These are phyloP conservation scores for Backusella parvicylindrica DNA, from an alignment of 192 early-diverging fungal species.

Conservation along the genomic window DNA sequence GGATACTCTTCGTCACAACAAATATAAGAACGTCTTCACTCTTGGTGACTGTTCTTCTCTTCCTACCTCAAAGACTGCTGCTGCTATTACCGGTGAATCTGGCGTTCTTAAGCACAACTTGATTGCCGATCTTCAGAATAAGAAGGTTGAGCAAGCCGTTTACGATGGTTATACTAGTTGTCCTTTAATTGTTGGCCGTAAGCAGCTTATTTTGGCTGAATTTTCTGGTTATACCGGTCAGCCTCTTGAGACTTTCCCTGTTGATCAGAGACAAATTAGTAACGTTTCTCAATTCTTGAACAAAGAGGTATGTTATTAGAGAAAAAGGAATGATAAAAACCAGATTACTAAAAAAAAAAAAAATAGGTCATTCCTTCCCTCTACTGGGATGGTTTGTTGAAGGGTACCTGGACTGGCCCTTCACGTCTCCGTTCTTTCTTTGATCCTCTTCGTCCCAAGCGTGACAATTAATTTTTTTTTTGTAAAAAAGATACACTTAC, in stretches of 20 bases:
- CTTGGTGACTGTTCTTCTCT: conserved; percentile 79
- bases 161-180: conserved; percentile 87
- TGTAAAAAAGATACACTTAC: not conserved
- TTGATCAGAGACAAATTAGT: conserved; percentile 74
- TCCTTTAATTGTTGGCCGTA: conserved; percentile 76
- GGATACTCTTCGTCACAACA: conserved; percentile 74
- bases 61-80: conserved; percentile 91
- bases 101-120: conserved; percentile 74
- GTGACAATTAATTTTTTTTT: conserved; percentile 1
- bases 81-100: conserved; percentile 82
- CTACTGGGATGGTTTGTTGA: conserved; percentile 82
- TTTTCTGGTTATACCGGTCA: conserved; percentile 74
- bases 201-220: conserved; percentile 82
- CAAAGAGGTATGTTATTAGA: conserved; percentile 49
- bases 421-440: conserved; percentile 53
- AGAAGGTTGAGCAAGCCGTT: conserved; percentile 42
- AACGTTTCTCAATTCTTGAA: conserved; percentile 69
- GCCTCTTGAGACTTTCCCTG: conserved; percentile 80
- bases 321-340: not conserved
- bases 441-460: conserved; percentile 28
- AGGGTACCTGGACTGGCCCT: conserved; percentile 78
- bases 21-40: conserved; percentile 75
- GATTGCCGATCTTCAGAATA: conserved; percentile 54
- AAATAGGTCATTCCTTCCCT: conserved; percentile 63
- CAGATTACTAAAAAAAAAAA: not conserved